phyloP scores from a whole-genome alignment of 164 flowering plant genomes.

The Chloranthus sessilifolius region DNA sequence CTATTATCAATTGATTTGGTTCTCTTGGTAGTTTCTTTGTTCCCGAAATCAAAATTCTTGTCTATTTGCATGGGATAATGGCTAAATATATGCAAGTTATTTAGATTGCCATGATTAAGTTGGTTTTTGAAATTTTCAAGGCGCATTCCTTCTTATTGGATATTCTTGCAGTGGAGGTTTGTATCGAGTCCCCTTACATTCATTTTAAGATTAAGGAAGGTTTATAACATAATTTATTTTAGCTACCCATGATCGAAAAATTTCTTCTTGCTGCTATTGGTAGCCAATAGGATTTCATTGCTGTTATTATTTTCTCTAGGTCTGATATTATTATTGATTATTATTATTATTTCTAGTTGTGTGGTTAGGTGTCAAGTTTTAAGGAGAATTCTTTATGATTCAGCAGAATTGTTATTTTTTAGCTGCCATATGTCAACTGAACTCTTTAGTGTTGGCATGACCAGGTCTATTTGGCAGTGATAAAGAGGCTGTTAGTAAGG shows the following conservation, averaged over 20 bases:
- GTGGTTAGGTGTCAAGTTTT: too few relatives aligned
- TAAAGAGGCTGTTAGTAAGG: constrained; percentile 26
- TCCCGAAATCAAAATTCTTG: too few relatives aligned
- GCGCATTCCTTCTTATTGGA: constrained; percentile 35
- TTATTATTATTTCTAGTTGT: too few relatives aligned
- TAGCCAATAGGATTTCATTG: neutral
- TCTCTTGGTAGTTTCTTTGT: constrained; percentile 34
- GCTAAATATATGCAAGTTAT: too few relatives aligned
- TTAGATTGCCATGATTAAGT: too few relatives aligned
- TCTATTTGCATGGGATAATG: too few relatives aligned
- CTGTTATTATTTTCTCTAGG: too few relatives aligned
- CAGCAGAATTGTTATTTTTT: too few relatives aligned
- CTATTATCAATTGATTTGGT: constrained; percentile 35
- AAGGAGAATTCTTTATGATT: too few relatives aligned
- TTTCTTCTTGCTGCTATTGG: neutral
- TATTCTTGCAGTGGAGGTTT: constrained; percentile 45
- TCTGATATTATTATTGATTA: too few relatives aligned
- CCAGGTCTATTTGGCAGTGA: constrained; percentile 30
- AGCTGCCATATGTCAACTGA: neutral
- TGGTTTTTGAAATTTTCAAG: constrained; percentile 31
- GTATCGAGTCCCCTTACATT: constrained; percentile 5
- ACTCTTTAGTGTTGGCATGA: constrained; percentile 19
- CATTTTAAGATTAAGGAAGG: neutral
- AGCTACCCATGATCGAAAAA: neutral
- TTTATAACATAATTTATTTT: neutral